phyloP scores from a whole-genome alignment of 169 alveolate genomes.

The Plasmodium blacklocki region DNA sequence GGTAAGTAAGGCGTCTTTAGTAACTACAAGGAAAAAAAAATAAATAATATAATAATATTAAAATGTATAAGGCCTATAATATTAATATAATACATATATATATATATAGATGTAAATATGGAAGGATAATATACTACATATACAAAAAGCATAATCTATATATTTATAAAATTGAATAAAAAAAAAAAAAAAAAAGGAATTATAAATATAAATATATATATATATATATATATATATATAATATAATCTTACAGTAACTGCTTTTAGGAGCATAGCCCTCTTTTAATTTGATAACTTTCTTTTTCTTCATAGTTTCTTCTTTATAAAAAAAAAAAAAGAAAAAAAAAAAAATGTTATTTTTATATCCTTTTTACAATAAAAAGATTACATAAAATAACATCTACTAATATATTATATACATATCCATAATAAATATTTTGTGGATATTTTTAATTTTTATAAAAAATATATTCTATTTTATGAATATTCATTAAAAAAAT shows the following conservation, averaged over 20 bases:
- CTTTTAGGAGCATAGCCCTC: slow-evolving; percentile 56
- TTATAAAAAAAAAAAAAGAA: slow-evolving; percentile 31
- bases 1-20: slow-evolving; percentile 43
- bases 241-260: slow-evolving; percentile 33
- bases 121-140: not conserved
- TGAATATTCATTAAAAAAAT: too few species aligned
- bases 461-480: too few species aligned
- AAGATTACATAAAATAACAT: not conserved
- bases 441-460: too few species aligned
- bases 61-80: too few species aligned
- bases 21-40: slow-evolving; percentile 17
- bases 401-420: too few species aligned
- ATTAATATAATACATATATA: not conserved
- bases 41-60: not conserved
- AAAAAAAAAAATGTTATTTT: slow-evolving; percentile 11
- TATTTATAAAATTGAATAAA: not conserved
- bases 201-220: too few species aligned
- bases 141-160: not conserved
- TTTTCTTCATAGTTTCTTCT: slow-evolving; percentile 48
- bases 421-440: too few species aligned
- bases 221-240: too few species aligned
- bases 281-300: slow-evolving; percentile 64
- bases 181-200: not conserved
- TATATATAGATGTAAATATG: not conserved
- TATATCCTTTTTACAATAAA: not conserved